Evolutionary conservation across 345 rosid genomes (phyloP), one percentile per base, ranked within the genome.

Genomic region (Pistacia atlantica): DNA sequence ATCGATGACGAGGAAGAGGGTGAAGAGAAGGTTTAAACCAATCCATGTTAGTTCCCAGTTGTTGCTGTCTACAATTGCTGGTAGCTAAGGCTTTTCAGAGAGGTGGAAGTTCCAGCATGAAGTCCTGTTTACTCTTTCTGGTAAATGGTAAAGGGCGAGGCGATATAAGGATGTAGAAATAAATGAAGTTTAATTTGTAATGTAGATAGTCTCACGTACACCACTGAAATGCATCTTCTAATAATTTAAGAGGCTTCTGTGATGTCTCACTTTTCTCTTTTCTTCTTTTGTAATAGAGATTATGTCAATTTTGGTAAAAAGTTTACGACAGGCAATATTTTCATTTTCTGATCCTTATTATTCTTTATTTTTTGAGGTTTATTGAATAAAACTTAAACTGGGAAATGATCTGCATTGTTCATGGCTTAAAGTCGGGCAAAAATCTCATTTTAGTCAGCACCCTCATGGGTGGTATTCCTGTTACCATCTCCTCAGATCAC

Each of bases 1-100:
- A 88, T 96, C 11, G 92, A 88, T 16, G 97, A 91, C 0, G 92
- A 93, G 1, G 96, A 90, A 3, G 85, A 85, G 9, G 84, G 69
- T 35, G 72, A 81, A 18, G 79, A 58, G 2, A 63, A 74, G 67
- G 82, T 69, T 64, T 85, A 78, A 84, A 37, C 17, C 49, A 2
- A 20, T 31, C n/a, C 38, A 58, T 18, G 28, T 28, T 9, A 8
- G 46, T 63, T 14, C 52, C 74, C 25, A 57, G 9, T 52, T 5
- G 17, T 61, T 67, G 11, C 62, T 33, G 13, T 18, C 4, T 33
- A 59, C 54, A 20, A 46, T 42, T 48, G 64, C 31, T 65, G 51
- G 37, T 46, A 10, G 73, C 63, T 1, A 11, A 69, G 74, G 49
- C 46, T 64, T 42, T 14, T 35, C 58, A 10, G 49, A 64, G 59